Evolutionary conservation across 2,329 filamentous ascomycete genomes (phyloP).

Genomic region (Fusarium kyushuense): DNA sequence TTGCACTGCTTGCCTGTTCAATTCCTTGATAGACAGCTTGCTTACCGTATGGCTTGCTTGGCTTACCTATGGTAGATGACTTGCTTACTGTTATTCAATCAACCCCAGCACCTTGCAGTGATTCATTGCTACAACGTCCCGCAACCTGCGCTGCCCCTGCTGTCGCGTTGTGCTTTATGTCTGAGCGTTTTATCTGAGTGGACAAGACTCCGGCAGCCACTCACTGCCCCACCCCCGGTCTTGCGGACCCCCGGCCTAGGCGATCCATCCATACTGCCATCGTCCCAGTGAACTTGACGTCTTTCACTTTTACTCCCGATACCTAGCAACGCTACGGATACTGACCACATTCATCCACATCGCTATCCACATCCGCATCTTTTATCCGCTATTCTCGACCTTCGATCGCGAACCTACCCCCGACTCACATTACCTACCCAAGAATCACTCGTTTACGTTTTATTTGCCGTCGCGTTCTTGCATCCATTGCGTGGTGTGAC

Average conservation of each 20-base stretch:
- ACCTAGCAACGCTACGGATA: slow-evolving; percentile 42
- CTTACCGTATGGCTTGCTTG: slow-evolving; percentile 1
- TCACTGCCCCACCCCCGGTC: slow-evolving; percentile 47
- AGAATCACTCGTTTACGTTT: slow-evolving; percentile 37
- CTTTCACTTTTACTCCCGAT: slow-evolving; percentile 48
- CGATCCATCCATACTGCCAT: slow-evolving; percentile 40
- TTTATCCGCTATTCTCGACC: slow-evolving; percentile 25
- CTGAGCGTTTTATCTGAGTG: slow-evolving; percentile 46
- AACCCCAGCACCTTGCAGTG: neutral
- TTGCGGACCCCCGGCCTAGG: slow-evolving; percentile 46
- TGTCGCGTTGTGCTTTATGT: slow-evolving; percentile 36
- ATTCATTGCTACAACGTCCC: slow-evolving; percentile 8
- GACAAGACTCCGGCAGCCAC: slow-evolving; percentile 38
- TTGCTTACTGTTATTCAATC: neutral
- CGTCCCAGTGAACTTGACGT: slow-evolving; percentile 47
- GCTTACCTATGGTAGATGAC: neutral
- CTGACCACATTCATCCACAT: slow-evolving; percentile 35
- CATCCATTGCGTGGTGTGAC: slow-evolving; percentile 45
- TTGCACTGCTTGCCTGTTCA: slow-evolving; percentile 5
- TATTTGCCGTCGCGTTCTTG: slow-evolving; percentile 20
- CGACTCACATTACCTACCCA: slow-evolving; percentile 27
- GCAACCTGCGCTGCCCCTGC: slow-evolving; percentile 21
- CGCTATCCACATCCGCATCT: slow-evolving; percentile 34
- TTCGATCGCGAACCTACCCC: slow-evolving; percentile 16
- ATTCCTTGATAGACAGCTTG: slow-evolving; percentile 3